Evolutionary conservation across 148 eudicot species (phyloP).

Genomic region (Vaccinium darrowii): DNA sequence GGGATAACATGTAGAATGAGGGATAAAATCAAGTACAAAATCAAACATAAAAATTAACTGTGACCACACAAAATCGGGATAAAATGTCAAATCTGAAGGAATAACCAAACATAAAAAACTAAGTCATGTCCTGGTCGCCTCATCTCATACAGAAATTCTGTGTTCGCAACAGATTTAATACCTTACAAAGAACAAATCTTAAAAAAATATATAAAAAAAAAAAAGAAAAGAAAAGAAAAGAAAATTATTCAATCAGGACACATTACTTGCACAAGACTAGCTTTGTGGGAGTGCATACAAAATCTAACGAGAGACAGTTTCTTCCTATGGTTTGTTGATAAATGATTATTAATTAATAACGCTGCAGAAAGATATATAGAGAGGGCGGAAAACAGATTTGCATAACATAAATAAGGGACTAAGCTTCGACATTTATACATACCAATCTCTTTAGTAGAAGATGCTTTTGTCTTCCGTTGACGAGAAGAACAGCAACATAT

Average conservation of each 20-base stretch:
- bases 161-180: neutral
- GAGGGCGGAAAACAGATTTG: too few species aligned
- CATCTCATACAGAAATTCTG: neutral
- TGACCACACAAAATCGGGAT: neutral
- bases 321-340: neutral
- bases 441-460: constrained; percentile 65
- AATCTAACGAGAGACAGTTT: neutral
- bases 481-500: constrained; percentile 53
- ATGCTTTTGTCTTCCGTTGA: constrained; percentile 40
- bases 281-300: neutral
- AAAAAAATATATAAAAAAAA: neutral
- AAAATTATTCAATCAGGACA: neutral
- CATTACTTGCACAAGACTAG: neutral
- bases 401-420: constrained; percentile 2
- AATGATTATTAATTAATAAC: neutral
- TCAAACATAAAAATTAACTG: too few species aligned
- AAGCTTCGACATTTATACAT: constrained; percentile 22
- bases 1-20: too few species aligned
- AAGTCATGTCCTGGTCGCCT: neutral
- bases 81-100: neutral
- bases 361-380: neutral
- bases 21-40: too few species aligned
- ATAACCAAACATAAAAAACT: neutral
- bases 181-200: neutral
- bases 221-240: neutral